Conservation (phyloP, 2,329 filamentous ascomycete genomes). For the Fusarium lateritium region DNA sequence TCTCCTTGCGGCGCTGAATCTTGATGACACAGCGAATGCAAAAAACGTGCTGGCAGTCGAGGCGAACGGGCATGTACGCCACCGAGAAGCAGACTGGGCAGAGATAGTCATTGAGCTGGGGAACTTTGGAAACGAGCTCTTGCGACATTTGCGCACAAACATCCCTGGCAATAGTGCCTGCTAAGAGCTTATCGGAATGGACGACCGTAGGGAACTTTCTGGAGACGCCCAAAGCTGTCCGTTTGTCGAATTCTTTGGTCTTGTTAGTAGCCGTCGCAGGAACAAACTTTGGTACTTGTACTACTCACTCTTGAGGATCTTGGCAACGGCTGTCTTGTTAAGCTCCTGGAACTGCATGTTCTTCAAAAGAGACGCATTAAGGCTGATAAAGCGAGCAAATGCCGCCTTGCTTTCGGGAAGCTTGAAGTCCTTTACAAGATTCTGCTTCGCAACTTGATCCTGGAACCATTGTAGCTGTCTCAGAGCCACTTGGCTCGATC, state of each 20-base stretch:
- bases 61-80: slow-evolving; percentile 84
- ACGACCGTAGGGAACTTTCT: slow-evolving; percentile 73
- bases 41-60: slow-evolving; percentile 83
- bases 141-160: slow-evolving; percentile 82
- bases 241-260: slow-evolving; percentile 85
- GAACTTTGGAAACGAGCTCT: slow-evolving; percentile 80
- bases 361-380: slow-evolving; percentile 84
- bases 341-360: slow-evolving; percentile 88
- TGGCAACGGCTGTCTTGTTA: slow-evolving; percentile 81
- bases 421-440: slow-evolving; percentile 74
- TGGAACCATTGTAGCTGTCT: slow-evolving; percentile 81
- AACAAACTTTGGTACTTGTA: neutral
- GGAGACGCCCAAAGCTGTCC: slow-evolving; percentile 80
- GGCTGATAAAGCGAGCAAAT: slow-evolving; percentile 76
- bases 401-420: slow-evolving; percentile 75
- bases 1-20: slow-evolving; percentile 79
- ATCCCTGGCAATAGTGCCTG: slow-evolving; percentile 79
- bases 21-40: slow-evolving; percentile 88
- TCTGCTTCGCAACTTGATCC: slow-evolving; percentile 72
- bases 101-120: slow-evolving; percentile 86
- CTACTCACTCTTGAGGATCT: slow-evolving; percentile 85
- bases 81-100: slow-evolving; percentile 86
- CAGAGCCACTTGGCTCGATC: slow-evolving; percentile 76
- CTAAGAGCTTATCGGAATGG: slow-evolving; percentile 71
- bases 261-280: slow-evolving; percentile 25